phyloP scores from a whole-genome alignment of 768 basidiomycete genomes.

The Mrakia gelida region DNA sequence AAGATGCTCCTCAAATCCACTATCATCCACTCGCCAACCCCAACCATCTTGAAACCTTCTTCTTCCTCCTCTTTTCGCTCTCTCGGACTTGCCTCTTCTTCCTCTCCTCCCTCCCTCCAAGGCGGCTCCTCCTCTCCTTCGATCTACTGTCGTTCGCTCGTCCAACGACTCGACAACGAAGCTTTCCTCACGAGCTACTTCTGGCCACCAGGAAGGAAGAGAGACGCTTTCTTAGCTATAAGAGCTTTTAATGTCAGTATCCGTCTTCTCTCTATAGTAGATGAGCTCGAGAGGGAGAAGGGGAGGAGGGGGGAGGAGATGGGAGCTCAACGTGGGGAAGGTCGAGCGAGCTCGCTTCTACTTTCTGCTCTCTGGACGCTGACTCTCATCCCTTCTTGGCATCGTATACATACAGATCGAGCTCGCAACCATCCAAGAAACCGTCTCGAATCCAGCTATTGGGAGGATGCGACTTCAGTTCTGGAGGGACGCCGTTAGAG shows the following conservation, averaged over 20 bases:
- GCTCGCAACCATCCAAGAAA: slow-evolving; percentile 50
- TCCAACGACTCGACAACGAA: slow-evolving; percentile 77
- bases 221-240: slow-evolving; percentile 67
- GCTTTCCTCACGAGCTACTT: slow-evolving; percentile 66
- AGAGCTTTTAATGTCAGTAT: slow-evolving; percentile 75
- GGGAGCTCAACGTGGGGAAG: not conserved
- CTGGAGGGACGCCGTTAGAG: slow-evolving; percentile 75
- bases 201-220: slow-evolving; percentile 58
- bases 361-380: not conserved
- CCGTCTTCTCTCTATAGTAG: not conserved
- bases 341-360: too few relatives aligned
- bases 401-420: slow-evolving; percentile 18
- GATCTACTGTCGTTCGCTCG: slow-evolving; percentile 63
- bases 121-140: slow-evolving; percentile 4
- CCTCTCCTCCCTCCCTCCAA: not conserved
- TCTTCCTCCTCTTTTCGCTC: not conserved
- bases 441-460: slow-evolving; percentile 65
- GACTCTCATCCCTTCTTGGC: slow-evolving; percentile 16
- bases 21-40: not conserved
- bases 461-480: slow-evolving; percentile 84
- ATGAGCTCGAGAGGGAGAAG: not conserved
- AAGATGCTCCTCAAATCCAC: too few relatives aligned
- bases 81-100: not conserved
- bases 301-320: not conserved
- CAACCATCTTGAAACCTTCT: not conserved